Evolutionary conservation across 306 rosid species (phyloP).

Genomic region (Vicia villosa): DNA sequence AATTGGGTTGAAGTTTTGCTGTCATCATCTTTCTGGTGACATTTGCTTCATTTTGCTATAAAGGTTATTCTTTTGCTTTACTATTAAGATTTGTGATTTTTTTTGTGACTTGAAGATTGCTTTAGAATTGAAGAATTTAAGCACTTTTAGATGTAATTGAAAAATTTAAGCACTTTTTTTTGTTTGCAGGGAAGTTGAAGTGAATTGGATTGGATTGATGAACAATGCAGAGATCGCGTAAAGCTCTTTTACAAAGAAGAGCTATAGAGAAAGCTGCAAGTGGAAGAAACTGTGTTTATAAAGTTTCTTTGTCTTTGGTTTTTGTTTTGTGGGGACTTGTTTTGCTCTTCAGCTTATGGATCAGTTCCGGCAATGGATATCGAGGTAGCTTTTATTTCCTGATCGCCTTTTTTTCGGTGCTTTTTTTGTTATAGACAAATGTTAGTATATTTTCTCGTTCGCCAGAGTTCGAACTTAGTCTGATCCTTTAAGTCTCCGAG

Average conservation of each 20-base stretch:
- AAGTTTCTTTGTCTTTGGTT: conserved; percentile 73
- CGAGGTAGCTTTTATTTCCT: conserved; percentile 53
- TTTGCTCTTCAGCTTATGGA: conserved; percentile 83
- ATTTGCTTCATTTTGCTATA: conserved; percentile 26
- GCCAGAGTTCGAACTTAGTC: neutral
- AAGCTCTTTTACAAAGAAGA: conserved; percentile 77
- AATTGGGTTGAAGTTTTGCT: conserved; percentile 25
- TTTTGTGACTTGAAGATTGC: conserved; percentile 23
- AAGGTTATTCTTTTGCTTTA: conserved; percentile 47
- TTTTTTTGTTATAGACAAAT: neutral
- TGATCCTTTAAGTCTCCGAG: neutral
- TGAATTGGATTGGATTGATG: conserved; percentile 67
- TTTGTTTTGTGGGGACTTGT: conserved; percentile 76
- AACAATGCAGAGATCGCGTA: conserved; percentile 83
- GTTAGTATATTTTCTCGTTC: neutral
- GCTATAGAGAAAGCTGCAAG: conserved; percentile 51
- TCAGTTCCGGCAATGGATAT: conserved; percentile 63
- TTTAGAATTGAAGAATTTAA: conserved; percentile 26
- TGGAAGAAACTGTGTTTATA: conserved; percentile 60
- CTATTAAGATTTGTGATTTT: conserved; percentile 42
- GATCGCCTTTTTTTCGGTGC: neutral
- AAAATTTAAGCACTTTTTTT: neutral
- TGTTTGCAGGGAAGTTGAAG: conserved; percentile 46
- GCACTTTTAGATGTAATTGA: too few relatives aligned
- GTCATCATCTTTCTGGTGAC: conserved; percentile 50